These are phyloP conservation scores for Fusarium pseudocircinatum DNA, from an alignment of 2,329 filamentous ascomycete genomes.

Conservation along the genomic window DNA sequence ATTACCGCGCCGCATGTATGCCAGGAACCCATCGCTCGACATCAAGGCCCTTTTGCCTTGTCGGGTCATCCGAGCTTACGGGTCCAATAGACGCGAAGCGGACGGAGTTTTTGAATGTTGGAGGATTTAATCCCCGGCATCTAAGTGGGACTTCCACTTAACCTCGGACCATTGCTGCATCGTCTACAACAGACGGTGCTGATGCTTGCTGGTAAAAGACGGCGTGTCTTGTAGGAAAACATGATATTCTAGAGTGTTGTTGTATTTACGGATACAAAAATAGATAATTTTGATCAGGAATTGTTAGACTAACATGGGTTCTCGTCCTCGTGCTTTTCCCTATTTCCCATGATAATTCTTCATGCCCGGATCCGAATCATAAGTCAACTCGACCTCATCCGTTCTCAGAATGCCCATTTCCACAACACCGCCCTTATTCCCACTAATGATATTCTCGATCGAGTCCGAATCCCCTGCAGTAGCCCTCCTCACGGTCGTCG, in stretches of 20 bases:
- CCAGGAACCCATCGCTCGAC: background rate
- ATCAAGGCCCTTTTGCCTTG: background rate
- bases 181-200: too few relatives aligned
- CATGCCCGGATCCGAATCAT: background rate
- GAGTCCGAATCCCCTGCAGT: conserved; percentile 1
- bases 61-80: background rate
- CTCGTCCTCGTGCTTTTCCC: background rate
- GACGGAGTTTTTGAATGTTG: background rate
- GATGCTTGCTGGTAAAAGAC: too few relatives aligned
- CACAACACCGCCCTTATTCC: background rate
- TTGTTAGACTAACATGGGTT: background rate
- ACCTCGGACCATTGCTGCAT: background rate
- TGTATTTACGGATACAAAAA: too few relatives aligned
- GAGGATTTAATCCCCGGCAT: background rate
- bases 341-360: background rate
- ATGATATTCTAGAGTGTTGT: too few relatives aligned
- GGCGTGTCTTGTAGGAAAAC: too few relatives aligned
- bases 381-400: conserved; percentile 13
- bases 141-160: background rate
- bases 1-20: background rate
- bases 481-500: background rate
- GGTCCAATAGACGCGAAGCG: background rate
- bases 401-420: conserved; percentile 15
- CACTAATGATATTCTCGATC: conserved; percentile 12
- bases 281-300: too few relatives aligned